These are phyloP conservation scores for Psilocybe tampanensis DNA, from an alignment of 768 basidiomycete genomes.

Conservation along the genomic window DNA sequence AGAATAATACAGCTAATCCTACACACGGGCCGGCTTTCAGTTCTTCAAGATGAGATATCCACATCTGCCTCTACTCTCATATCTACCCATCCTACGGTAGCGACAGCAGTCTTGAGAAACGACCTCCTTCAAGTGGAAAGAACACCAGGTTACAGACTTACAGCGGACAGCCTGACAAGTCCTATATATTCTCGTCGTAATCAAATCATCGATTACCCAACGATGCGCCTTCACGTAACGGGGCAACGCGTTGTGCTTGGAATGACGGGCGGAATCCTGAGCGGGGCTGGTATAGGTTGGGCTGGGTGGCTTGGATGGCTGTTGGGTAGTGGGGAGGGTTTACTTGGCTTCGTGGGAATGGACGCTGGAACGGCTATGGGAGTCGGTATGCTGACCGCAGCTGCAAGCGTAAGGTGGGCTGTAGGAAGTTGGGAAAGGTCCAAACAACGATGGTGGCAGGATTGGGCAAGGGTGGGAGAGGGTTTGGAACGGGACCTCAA, in stretches of 20 bases:
- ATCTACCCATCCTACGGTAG: slow-evolving; percentile 36
- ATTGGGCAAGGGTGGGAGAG: slow-evolving; percentile 62
- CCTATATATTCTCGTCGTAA: slow-evolving; percentile 54
- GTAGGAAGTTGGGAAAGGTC: slow-evolving; percentile 70
- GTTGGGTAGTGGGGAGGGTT: slow-evolving; percentile 39
- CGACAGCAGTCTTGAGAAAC: slow-evolving; percentile 63
- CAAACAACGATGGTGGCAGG: slow-evolving; percentile 67
- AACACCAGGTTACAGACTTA: slow-evolving; percentile 48
- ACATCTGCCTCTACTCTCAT: slow-evolving; percentile 42
- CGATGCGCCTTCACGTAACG: slow-evolving; percentile 59
- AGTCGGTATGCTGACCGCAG: slow-evolving; percentile 52
- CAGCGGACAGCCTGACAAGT: slow-evolving; percentile 44
- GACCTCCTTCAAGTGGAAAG: slow-evolving; percentile 52
- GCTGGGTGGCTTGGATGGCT: slow-evolving; percentile 58
- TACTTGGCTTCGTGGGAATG: slow-evolving; percentile 40
- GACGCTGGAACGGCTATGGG: slow-evolving; percentile 64
- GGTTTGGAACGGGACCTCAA: slow-evolving; percentile 67
- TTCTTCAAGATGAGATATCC: slow-evolving; percentile 46
- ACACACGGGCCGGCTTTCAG: slow-evolving; percentile 61
- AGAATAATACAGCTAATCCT: slow-evolving; percentile 58
- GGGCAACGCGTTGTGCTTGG: slow-evolving; percentile 61
- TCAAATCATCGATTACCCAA: slow-evolving; percentile 59
- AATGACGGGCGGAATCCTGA: slow-evolving; percentile 47
- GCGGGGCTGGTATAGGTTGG: slow-evolving; percentile 61
- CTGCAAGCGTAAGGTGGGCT: slow-evolving; percentile 59